These are phyloP conservation scores for Zymoseptoria passerinii DNA, from an alignment of 2,329 filamentous ascomycete species.

Conservation along the genomic window DNA sequence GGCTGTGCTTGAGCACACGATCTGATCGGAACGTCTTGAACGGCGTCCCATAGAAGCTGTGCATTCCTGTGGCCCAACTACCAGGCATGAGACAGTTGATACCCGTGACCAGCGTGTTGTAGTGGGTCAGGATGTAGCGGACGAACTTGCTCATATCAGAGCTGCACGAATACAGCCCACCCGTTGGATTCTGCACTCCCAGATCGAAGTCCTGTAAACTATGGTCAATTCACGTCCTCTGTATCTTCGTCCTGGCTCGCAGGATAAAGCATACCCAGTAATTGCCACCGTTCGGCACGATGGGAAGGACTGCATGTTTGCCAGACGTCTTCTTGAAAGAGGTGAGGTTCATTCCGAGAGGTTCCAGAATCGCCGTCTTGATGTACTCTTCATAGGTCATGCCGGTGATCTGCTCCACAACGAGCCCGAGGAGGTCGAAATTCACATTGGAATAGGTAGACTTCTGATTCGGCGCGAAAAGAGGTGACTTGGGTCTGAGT, in stretches of 20 bases:
- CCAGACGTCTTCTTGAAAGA: conserved; percentile 29
- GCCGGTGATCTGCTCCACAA: conserved; percentile 32
- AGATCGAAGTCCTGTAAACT: conserved; percentile 29
- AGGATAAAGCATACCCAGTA: background rate
- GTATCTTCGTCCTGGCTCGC: background rate
- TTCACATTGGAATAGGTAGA: conserved; percentile 37
- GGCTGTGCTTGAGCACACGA: conserved; percentile 30
- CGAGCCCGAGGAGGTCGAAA: conserved; percentile 36
- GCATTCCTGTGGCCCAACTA: conserved; percentile 30
- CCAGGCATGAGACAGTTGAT: conserved; percentile 39
- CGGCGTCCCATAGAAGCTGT: conserved; percentile 40
- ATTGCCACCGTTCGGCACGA: conserved; percentile 4
- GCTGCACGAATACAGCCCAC: conserved; percentile 37
- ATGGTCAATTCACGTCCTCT: background rate
- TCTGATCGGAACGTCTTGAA: conserved; percentile 42
- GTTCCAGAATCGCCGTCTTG: conserved; percentile 32
- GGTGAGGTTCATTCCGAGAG: conserved; percentile 30
- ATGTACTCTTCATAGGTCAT: conserved; percentile 33
- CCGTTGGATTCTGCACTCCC: conserved; percentile 37
- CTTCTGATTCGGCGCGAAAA: conserved; percentile 37
- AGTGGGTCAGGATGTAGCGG: conserved; percentile 35
- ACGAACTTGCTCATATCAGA: conserved; percentile 38
- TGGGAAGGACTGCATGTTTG: conserved; percentile 33
- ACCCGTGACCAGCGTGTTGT: conserved; percentile 34
- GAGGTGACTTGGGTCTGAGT: conserved; percentile 26